Percentiles rank a stretch among this genome's conserved stretches.
Conservation (phyloP, 2,329 filamentous ascomycete genomes). For the Scytalidium sp. region DNA sequence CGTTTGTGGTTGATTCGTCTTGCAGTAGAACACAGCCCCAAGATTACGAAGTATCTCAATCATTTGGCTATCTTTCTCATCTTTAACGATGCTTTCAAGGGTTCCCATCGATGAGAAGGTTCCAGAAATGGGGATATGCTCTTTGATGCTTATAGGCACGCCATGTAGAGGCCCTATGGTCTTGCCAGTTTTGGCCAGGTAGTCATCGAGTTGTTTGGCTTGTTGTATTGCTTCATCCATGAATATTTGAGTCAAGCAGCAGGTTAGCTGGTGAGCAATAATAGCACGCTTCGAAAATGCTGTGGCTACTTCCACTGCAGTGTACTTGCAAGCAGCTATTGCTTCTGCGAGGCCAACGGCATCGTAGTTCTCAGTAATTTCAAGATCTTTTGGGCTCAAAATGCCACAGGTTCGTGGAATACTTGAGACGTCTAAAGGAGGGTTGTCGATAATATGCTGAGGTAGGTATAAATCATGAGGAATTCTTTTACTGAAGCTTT, state of each 20-base stretch:
- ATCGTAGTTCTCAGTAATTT: constrained; percentile 46
- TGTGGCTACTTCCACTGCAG: constrained; percentile 35
- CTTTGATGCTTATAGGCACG: constrained; percentile 52
- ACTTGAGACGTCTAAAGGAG: constrained; percentile 27
- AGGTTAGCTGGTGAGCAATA: constrained; percentile 41
- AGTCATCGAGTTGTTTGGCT: constrained; percentile 18
- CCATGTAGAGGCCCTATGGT: constrained; percentile 59
- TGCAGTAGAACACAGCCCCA: constrained; percentile 63
- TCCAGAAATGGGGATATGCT: constrained; percentile 49
- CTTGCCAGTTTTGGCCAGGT: constrained; percentile 19
- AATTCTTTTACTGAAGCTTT: too few species aligned
- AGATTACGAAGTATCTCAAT: constrained; percentile 54
- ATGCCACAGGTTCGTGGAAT: constrained; percentile 40
- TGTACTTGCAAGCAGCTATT: constrained; percentile 32
- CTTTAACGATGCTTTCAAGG: too few species aligned
- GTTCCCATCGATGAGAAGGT: constrained; percentile 45
- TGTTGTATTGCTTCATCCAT: constrained; percentile 13
- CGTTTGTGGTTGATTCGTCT: constrained; percentile 64
- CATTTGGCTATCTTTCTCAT: too few species aligned
- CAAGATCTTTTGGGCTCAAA: constrained; percentile 40
- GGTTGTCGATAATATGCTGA: constrained; percentile 12
- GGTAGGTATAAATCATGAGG: too few species aligned
- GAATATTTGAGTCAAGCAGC: constrained; percentile 18
- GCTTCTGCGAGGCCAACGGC: constrained; percentile 37
- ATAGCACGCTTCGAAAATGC: constrained; percentile 43